phyloP scores from a whole-genome alignment of 2,329 filamentous ascomycete genomes.

The Alternaria sp. region DNA sequence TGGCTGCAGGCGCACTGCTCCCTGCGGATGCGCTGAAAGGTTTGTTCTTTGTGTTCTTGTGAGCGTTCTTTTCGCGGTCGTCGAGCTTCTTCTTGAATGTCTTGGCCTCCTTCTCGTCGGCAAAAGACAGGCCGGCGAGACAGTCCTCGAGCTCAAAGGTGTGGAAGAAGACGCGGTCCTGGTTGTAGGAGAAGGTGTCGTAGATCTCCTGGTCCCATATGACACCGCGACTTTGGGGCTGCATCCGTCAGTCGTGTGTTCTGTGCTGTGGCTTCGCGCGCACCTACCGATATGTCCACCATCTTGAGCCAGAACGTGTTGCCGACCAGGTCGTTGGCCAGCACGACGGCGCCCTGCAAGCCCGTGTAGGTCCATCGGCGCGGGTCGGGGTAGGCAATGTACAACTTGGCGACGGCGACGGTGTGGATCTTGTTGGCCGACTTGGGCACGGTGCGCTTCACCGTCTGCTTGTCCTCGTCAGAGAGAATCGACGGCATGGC shows the following conservation, averaged over 20 bases:
- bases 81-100: slow-evolving; percentile 98
- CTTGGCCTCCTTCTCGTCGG: slow-evolving; percentile 96
- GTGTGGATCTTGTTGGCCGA: slow-evolving; percentile 97
- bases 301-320: slow-evolving; percentile 98
- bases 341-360: slow-evolving; percentile 86
- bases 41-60: slow-evolving; percentile 81
- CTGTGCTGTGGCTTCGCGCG: background rate
- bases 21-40: slow-evolving; percentile 66
- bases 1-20: slow-evolving; percentile 29
- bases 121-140: slow-evolving; percentile 87
- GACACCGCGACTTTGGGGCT: slow-evolving; percentile 42
- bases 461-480: slow-evolving; percentile 94
- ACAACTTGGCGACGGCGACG: slow-evolving; percentile 90
- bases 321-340: slow-evolving; percentile 92
- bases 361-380: slow-evolving; percentile 94
- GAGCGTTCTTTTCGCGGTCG: slow-evolving; percentile 93
- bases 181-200: slow-evolving; percentile 92
- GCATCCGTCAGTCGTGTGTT: slow-evolving; percentile 60
- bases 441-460: slow-evolving; percentile 93
- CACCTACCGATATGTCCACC: slow-evolving; percentile 89
- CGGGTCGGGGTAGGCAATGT: slow-evolving; percentile 87
- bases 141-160: slow-evolving; percentile 96
- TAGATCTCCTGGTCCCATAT: slow-evolving; percentile 82
- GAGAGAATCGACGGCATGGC: slow-evolving; percentile 73
- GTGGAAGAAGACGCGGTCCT: slow-evolving; percentile 97